Evolutionary conservation across 306 rosid species (phyloP), one percentile per base, ranked within the genome.

Genomic region (Mimosa pudica): DNA sequence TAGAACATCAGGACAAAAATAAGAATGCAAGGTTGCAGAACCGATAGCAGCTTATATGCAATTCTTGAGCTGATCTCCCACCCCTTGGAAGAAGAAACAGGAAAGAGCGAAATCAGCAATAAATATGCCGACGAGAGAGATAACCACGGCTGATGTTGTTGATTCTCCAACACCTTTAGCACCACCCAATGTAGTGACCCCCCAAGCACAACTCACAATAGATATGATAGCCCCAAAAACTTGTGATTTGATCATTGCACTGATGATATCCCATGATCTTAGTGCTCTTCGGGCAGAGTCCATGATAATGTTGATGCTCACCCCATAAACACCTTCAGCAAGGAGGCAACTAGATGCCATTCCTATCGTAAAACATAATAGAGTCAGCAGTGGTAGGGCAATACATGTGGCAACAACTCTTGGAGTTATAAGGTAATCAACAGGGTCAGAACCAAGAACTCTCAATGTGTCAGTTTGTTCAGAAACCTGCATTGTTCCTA

Each of bases 401-500:
- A 90, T 60, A 69, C 89, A 88, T 44, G 95, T 79, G 4, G 98
- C 98, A 5, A 95, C 76, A 62, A 95, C 98, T 82, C 98, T 89
- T 10, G 99, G 99, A 0, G 96, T 90, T 66, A 95, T 93, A n/a
- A 95, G 96, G 76, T 95, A 93, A 84, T 95, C 98, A 17, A 95
- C 94, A 0, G 97, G 98, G 75, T 91, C 89, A 13, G 99, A 78
- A 51, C 99, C 98, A 52, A 93, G 96, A 81, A 95, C 97, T 86
- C 99, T 84, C 79, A 95, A 79, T 18, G 94, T 91, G 79, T 95
- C 98, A 12, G 91, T 95, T 86, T 93, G 98, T 82, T 95, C 99
- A 7, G 99, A 93, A 77, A 95, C 99, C 87, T 95, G 99, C 99
- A 95, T 95, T 64, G 99, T 95, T 79, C 99, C 99, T 38, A 95